phyloP scores from a whole-genome alignment of 441 rosid genomes.

The Mallotus japonicus region DNA sequence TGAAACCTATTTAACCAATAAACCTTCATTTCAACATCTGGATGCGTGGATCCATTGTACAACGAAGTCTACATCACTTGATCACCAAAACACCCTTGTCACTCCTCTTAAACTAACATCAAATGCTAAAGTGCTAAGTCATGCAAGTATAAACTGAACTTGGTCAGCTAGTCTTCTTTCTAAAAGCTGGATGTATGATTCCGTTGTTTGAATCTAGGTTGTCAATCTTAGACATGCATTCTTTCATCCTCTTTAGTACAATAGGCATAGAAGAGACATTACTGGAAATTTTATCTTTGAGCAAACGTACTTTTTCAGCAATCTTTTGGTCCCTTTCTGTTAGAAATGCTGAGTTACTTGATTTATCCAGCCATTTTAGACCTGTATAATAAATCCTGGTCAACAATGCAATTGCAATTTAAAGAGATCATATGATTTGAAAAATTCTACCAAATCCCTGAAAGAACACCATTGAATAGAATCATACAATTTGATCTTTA shows the following conservation, averaged over 20 bases:
- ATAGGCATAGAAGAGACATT: slow-evolving; percentile 42
- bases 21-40: slow-evolving; percentile 7
- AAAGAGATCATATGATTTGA: not conserved
- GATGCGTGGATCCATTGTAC: slow-evolving; percentile 19
- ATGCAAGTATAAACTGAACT: not conserved
- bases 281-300: slow-evolving; percentile 44
- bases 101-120: slow-evolving; percentile 17
- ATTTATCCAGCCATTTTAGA: slow-evolving; percentile 23
- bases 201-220: slow-evolving; percentile 35
- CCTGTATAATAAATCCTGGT: slow-evolving; percentile 25
- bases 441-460: too few relatives aligned
- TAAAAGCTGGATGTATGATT: slow-evolving; percentile 47
- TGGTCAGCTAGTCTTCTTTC: slow-evolving; percentile 35
- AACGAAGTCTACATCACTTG: slow-evolving; percentile 7
- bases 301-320: slow-evolving; percentile 35
- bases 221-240: slow-evolving; percentile 46
- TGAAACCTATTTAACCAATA: not conserved
- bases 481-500: too few relatives aligned
- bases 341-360: slow-evolving; percentile 18
- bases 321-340: slow-evolving; percentile 27
- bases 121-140: not conserved
- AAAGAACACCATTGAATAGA: too few relatives aligned
- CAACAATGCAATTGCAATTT: slow-evolving; percentile 10
- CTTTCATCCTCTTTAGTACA: slow-evolving; percentile 50
- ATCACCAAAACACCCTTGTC: not conserved